Percentiles rank a stretch among this genome's conserved stretches.
phyloP scores from a whole-genome alignment of 2,329 filamentous ascomycete species.

The Penicillium sp. region DNA sequence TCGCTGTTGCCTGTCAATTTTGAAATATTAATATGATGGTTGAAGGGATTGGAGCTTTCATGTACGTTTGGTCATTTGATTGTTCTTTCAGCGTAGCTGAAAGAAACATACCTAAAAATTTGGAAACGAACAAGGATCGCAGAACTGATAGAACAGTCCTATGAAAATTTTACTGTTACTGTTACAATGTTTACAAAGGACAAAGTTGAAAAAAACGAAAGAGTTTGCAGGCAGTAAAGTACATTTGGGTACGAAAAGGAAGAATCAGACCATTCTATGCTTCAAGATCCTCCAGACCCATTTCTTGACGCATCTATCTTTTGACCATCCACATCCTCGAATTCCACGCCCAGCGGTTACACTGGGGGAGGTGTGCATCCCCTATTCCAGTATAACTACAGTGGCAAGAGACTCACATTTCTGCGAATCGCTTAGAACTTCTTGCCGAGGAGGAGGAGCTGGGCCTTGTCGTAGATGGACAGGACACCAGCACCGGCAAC shows the following conservation, averaged over 20 bases:
- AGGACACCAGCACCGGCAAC: conserved; percentile 99
- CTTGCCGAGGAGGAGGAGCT: conserved; percentile 99
- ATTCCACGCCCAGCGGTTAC: conserved; percentile 29
- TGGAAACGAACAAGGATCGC: no score
- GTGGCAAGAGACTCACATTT: conserved; percentile 17
- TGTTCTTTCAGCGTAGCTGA: neutral
- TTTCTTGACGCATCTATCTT: conserved; percentile 48
- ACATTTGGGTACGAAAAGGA: conserved; percentile 46
- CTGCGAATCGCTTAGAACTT: conserved; percentile 71
- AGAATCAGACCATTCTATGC: conserved; percentile 43
- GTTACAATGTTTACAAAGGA: conserved; percentile 13
- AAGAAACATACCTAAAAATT: neutral
- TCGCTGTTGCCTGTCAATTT: neutral
- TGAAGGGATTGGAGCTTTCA: no score
- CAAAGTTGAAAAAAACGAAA: conserved; percentile 36
- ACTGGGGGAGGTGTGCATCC: conserved; percentile 27
- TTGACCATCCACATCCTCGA: conserved; percentile 35
- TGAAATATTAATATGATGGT: neutral
- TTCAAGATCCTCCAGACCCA: conserved; percentile 40
- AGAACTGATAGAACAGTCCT: no score
- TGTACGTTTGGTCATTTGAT: no score
- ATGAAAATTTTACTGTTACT: neutral
- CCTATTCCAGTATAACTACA: conserved; percentile 25
- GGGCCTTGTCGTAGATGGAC: conserved; percentile 99
- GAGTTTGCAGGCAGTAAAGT: conserved; percentile 50